These are phyloP conservation scores for Euryodendron excelsum DNA, from an alignment of 148 eudicot species.

Conservation along the genomic window DNA sequence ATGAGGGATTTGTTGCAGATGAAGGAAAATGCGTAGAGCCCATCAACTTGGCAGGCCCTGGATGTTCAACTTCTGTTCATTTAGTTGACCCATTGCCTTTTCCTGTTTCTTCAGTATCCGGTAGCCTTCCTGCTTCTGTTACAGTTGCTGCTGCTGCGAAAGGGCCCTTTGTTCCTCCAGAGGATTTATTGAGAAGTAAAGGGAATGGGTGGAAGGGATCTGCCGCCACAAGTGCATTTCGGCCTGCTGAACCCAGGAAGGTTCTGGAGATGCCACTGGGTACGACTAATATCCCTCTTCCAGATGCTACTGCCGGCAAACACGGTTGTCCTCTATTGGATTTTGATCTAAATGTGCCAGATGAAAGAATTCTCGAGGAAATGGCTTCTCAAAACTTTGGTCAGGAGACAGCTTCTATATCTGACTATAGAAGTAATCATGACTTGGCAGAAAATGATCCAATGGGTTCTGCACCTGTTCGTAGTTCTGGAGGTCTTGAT, in stretches of 20 bases:
- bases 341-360: conserved; percentile 86
- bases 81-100: conserved; percentile 32
- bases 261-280: conserved; percentile 35
- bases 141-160: conserved; percentile 75
- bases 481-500: conserved; percentile 58
- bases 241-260: conserved; percentile 89
- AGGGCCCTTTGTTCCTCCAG: conserved; percentile 70
- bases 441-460: conserved; percentile 7
- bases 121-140: conserved; percentile 41
- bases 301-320: conserved; percentile 43
- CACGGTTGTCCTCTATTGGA: conserved; percentile 56
- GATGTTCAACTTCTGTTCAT: conserved; percentile 24
- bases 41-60: conserved; percentile 19
- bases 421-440: conserved; percentile 17
- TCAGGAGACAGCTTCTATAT: conserved; percentile 31
- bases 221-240: conserved; percentile 94
- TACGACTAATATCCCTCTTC: conserved; percentile 21
- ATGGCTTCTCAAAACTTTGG: conserved; percentile 38
- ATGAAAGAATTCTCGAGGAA: conserved; percentile 61
- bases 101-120: conserved; percentile 30
- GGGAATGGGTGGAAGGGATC: conserved; percentile 89
- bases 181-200: conserved; percentile 59
- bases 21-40: conserved; percentile 59
- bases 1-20: conserved; percentile 60
- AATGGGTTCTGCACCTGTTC: conserved; percentile 15